phyloP scores from a whole-genome alignment of 2,329 filamentous ascomycete species.

The Thelonectria rubi region DNA sequence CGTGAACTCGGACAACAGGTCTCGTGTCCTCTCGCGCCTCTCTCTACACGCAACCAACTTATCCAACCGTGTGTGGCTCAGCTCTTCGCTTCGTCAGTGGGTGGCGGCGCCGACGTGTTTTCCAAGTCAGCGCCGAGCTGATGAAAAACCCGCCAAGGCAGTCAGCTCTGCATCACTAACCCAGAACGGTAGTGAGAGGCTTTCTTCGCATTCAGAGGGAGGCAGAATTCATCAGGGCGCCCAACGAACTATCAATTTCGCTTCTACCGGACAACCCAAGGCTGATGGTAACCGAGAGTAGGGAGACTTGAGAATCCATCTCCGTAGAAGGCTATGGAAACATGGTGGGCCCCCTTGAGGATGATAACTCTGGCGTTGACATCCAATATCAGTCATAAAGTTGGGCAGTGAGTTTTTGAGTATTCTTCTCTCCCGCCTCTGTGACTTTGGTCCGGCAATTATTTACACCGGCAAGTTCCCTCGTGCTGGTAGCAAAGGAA shows the following conservation, averaged over 20 bases:
- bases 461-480: background rate
- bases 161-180: conserved; percentile 12
- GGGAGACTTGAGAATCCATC: background rate
- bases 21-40: no score
- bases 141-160: conserved; percentile 13
- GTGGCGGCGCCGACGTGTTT: conserved; percentile 36
- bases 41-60: background rate
- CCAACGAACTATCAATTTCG: background rate
- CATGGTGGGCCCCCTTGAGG: no score
- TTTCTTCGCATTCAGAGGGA: background rate
- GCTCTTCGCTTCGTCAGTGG: conserved; percentile 37
- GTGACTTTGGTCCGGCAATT: no score
- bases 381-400: no score
- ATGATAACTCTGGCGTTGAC: no score
- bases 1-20: background rate
- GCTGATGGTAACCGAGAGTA: background rate
- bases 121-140: conserved; percentile 24
- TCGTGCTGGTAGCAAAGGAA: background rate
- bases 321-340: background rate
- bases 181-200: background rate
- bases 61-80: conserved; percentile 35
- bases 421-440: no score
- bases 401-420: no score
- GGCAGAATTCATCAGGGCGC: background rate
- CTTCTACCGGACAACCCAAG: conserved; percentile 1